Conservation (phyloP, 352 stramenopile species). For the Globisporangium irregulare region DNA sequence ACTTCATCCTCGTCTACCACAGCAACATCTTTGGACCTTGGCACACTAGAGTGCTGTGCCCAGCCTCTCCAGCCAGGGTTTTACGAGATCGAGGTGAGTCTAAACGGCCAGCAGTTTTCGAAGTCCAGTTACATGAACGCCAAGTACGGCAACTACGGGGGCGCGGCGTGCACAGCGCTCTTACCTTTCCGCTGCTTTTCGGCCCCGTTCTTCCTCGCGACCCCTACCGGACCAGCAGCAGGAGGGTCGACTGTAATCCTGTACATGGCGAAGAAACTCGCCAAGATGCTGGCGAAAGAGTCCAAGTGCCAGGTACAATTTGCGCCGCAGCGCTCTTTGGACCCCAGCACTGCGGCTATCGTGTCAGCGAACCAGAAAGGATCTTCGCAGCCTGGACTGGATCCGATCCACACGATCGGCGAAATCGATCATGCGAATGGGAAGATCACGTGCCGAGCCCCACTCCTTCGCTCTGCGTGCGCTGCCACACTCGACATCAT, state of each 20-base stretch:
- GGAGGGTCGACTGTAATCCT: constrained; percentile 59
- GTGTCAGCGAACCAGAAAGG: constrained; percentile 13
- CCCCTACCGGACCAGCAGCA: constrained; percentile 53
- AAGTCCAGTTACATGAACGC: constrained; percentile 54
- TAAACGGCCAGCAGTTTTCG: constrained; percentile 70
- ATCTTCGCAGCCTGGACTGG: constrained; percentile 17
- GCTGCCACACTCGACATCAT: constrained; percentile 45
- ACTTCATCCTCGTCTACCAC: background rate
- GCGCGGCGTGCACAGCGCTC: constrained; percentile 48
- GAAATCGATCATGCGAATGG: constrained; percentile 52
- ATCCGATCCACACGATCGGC: constrained; percentile 35
- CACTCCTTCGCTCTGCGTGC: constrained; percentile 44
- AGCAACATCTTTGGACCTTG: background rate
- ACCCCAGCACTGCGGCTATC: background rate
- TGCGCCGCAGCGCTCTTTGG: constrained; percentile 24
- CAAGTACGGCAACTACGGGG: constrained; percentile 61
- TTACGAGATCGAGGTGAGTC: constrained; percentile 64
- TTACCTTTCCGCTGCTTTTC: constrained; percentile 61
- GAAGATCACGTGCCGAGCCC: constrained; percentile 50
- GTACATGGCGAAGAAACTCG: constrained; percentile 46
- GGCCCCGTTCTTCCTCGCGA: constrained; percentile 60
- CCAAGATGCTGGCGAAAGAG: constrained; percentile 49
- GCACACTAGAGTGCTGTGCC: constrained; percentile 27
- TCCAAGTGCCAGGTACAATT: constrained; percentile 63
- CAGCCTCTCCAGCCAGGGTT: constrained; percentile 37